Evolutionary conservation across 2,329 filamentous ascomycete species (phyloP).

Genomic region (Botrytis fragariae): DNA sequence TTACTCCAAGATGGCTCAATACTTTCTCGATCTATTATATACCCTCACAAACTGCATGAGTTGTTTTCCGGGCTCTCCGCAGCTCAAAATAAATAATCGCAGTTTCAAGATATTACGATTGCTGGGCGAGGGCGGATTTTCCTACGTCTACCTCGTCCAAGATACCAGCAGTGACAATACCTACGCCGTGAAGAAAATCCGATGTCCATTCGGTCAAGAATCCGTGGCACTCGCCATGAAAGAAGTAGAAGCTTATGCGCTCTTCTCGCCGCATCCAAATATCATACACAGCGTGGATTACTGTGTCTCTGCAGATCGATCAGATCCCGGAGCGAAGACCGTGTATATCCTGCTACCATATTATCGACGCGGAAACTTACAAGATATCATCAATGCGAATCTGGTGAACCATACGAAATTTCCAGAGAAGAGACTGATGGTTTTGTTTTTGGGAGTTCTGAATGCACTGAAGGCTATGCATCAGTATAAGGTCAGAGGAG

Average conservation of each 20-base stretch:
- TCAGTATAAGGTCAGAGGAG: slow-evolving; percentile 70
- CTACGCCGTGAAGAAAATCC: slow-evolving; percentile 97
- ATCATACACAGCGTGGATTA: slow-evolving; percentile 88
- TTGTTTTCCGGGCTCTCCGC: slow-evolving; percentile 92
- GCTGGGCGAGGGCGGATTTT: slow-evolving; percentile 96
- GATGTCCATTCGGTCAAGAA: slow-evolving; percentile 96
- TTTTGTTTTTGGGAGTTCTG: slow-evolving; percentile 88
- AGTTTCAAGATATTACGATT: slow-evolving; percentile 95
- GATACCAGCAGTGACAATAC: slow-evolving; percentile 79
- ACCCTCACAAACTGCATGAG: slow-evolving; percentile 92
- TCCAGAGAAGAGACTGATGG: slow-evolving; percentile 83
- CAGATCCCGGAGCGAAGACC: slow-evolving; percentile 73
- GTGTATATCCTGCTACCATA: slow-evolving; percentile 97
- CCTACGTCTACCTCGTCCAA: slow-evolving; percentile 97
- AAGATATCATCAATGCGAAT: slow-evolving; percentile 98
- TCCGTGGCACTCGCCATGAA: slow-evolving; percentile 92
- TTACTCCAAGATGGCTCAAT: slow-evolving; percentile 64
- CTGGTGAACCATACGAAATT: slow-evolving; percentile 91
- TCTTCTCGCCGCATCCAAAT: slow-evolving; percentile 78
- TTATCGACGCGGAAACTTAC: slow-evolving; percentile 90
- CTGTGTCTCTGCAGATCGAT: slow-evolving; percentile 70
- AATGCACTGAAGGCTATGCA: slow-evolving; percentile 88
- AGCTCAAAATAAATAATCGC: slow-evolving; percentile 90
- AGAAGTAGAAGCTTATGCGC: slow-evolving; percentile 93
- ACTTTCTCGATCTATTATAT: slow-evolving; percentile 84